Evolutionary conservation across 331 rosid species (phyloP).

Genomic region (Quercus lobata): DNA sequence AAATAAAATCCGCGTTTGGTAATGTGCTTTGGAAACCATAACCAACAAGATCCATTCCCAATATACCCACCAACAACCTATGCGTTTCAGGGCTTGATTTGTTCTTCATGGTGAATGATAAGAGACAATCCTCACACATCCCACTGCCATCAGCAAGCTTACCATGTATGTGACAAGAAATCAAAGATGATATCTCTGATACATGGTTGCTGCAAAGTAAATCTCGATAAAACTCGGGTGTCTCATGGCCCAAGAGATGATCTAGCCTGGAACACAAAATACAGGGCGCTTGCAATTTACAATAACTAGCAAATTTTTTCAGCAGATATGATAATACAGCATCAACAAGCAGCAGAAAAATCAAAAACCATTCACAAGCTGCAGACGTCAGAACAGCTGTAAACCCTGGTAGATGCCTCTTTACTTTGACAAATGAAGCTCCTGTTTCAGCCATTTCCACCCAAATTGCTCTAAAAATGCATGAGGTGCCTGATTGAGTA

Average conservation of each 20-base stretch:
- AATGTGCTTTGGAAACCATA: slow-evolving; percentile 31
- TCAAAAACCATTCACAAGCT: slow-evolving; percentile 89
- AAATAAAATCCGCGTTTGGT: slow-evolving; percentile 27
- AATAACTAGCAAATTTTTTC: slow-evolving; percentile 59
- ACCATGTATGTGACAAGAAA: slow-evolving; percentile 47
- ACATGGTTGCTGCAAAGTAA: slow-evolving; percentile 62
- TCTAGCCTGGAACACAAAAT: slow-evolving; percentile 85
- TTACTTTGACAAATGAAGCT: slow-evolving; percentile 39
- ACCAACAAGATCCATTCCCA: slow-evolving; percentile 38
- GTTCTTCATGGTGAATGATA: slow-evolving; percentile 34
- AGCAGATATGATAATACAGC: slow-evolving; percentile 56
- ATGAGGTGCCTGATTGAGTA: slow-evolving; percentile 18
- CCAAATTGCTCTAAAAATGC: slow-evolving; percentile 29
- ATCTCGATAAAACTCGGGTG: slow-evolving; percentile 37
- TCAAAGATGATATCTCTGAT: slow-evolving; percentile 56
- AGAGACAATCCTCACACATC: slow-evolving; percentile 68
- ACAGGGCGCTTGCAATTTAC: slow-evolving; percentile 73
- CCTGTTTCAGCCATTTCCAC: slow-evolving; percentile 49
- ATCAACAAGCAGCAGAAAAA: slow-evolving; percentile 62
- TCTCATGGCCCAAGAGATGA: slow-evolving; percentile 36
- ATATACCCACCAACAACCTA: slow-evolving; percentile 46
- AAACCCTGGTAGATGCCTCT: slow-evolving; percentile 38
- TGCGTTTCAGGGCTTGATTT: slow-evolving; percentile 28
- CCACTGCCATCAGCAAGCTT: slow-evolving; percentile 47
- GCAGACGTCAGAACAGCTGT: slow-evolving; percentile 47